Evolutionary conservation across 2,329 filamentous ascomycete genomes (phyloP).

Genomic region (Trichoderma atroviride): DNA sequence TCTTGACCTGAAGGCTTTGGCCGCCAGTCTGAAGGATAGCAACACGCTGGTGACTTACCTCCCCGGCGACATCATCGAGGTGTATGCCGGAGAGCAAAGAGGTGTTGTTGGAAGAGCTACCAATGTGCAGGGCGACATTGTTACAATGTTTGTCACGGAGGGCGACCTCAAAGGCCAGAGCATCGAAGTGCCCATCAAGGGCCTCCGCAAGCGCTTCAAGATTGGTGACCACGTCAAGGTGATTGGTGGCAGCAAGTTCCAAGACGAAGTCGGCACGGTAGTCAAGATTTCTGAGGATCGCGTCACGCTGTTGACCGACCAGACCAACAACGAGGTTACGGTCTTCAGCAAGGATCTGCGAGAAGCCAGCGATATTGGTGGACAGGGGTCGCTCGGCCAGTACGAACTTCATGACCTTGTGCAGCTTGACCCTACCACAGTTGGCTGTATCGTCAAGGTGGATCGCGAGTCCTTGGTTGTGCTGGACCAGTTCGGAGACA

Average conservation of each 20-base stretch:
- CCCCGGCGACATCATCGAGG: constrained; percentile 93
- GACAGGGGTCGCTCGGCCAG: constrained; percentile 80
- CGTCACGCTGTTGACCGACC: constrained; percentile 90
- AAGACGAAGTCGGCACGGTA: constrained; percentile 95
- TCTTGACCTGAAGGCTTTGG: constrained; percentile 86
- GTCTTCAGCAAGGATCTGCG: constrained; percentile 97
- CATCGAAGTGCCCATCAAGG: constrained; percentile 91
- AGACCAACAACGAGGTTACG: constrained; percentile 89
- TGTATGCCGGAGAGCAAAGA: constrained; percentile 93
- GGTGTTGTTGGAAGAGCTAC: constrained; percentile 85
- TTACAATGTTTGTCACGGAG: constrained; percentile 82
- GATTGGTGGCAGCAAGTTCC: constrained; percentile 90
- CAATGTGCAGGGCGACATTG: constrained; percentile 87
- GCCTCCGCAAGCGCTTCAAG: constrained; percentile 87
- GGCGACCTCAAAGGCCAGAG: constrained; percentile 80
- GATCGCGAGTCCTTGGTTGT: constrained; percentile 90
- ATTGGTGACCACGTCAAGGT: constrained; percentile 98
- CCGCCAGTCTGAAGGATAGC: constrained; percentile 84
- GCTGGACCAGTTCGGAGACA: constrained; percentile 85
- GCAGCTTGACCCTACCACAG: constrained; percentile 88
- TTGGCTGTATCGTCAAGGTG: constrained; percentile 91
- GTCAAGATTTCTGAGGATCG: constrained; percentile 90
- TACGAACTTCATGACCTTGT: constrained; percentile 93
- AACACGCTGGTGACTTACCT: constrained; percentile 82
- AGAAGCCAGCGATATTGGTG: constrained; percentile 89